phyloP scores from a whole-genome alignment of 257 asterid genomes.

The Solanum bukasovii region DNA sequence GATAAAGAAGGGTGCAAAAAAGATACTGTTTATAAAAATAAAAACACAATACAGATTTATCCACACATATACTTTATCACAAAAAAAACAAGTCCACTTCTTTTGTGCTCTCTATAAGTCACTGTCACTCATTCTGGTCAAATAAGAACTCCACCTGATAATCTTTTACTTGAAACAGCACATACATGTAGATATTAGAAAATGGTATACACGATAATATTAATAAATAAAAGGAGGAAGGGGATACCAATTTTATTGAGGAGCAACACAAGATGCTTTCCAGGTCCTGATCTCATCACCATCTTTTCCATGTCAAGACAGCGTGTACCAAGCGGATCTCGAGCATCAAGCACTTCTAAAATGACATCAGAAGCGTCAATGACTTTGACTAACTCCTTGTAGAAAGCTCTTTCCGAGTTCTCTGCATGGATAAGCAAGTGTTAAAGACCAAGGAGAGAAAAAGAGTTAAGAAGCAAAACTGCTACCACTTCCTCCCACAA shows the following conservation, averaged over 20 bases:
- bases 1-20: background rate
- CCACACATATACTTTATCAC: background rate
- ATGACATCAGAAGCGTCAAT: slow-evolving; percentile 92
- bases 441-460: background rate
- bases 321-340: slow-evolving; percentile 94
- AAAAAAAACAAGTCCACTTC: background rate
- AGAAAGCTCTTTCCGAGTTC: slow-evolving; percentile 67
- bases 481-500: background rate
- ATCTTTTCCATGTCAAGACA: slow-evolving; percentile 86
- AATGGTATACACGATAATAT: background rate
- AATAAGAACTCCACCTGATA: background rate
- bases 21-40: background rate
- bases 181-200: background rate
- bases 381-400: slow-evolving; percentile 89
- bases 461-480: background rate
- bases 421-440: slow-evolving; percentile 22
- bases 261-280: slow-evolving; percentile 75
- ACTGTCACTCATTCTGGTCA: background rate
- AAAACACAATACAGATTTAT: background rate
- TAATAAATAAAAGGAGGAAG: background rate
- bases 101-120: background rate
- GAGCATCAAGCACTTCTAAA: slow-evolving; percentile 95
- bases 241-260: slow-evolving; percentile 81
- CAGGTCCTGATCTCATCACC: slow-evolving; percentile 69
- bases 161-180: background rate